Evolutionary conservation across 2,329 filamentous ascomycete species (phyloP).

Genomic region (Coniochaeta sp.): DNA sequence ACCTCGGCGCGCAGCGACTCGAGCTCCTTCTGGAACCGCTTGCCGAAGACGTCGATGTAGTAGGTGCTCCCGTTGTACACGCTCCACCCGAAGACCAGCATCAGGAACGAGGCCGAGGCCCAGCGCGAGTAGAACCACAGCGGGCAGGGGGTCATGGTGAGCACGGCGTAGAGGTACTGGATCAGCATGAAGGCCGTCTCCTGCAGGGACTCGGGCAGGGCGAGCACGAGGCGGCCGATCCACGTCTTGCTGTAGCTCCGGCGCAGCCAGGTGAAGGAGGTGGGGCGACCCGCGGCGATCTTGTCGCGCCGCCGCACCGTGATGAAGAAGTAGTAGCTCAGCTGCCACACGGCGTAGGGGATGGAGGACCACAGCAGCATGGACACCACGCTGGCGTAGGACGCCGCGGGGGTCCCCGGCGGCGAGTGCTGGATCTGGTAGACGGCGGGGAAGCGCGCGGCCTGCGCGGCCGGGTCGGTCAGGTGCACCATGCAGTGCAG

Average conservation of each 20-base stretch:
- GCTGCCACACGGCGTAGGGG: conserved; percentile 89
- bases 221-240: conserved; percentile 80
- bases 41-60: conserved; percentile 97
- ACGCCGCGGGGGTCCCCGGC: conserved; percentile 69
- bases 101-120: conserved; percentile 70
- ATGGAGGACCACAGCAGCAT: conserved; percentile 95
- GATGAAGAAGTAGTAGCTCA: conserved; percentile 90
- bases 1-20: conserved; percentile 86
- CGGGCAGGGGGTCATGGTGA: conserved; percentile 92
- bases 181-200: conserved; percentile 93
- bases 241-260: conserved; percentile 83
- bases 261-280: conserved; percentile 95
- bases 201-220: conserved; percentile 67
- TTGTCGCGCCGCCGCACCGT: conserved; percentile 91
- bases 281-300: conserved; percentile 90
- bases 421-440: conserved; percentile 67
- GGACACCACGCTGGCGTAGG: conserved; percentile 64
- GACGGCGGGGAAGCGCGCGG: conserved; percentile 72
- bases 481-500: conserved; percentile 90
- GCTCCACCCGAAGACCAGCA: conserved; percentile 84
- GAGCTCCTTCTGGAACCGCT: conserved; percentile 91
- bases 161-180: conserved; percentile 82
- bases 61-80: conserved; percentile 96
- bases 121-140: conserved; percentile 89
- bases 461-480: conserved; percentile 56